These are phyloP conservation scores for Paxillus ammoniavirescens DNA, from an alignment of 768 basidiomycete genomes.

Conservation along the genomic window DNA sequence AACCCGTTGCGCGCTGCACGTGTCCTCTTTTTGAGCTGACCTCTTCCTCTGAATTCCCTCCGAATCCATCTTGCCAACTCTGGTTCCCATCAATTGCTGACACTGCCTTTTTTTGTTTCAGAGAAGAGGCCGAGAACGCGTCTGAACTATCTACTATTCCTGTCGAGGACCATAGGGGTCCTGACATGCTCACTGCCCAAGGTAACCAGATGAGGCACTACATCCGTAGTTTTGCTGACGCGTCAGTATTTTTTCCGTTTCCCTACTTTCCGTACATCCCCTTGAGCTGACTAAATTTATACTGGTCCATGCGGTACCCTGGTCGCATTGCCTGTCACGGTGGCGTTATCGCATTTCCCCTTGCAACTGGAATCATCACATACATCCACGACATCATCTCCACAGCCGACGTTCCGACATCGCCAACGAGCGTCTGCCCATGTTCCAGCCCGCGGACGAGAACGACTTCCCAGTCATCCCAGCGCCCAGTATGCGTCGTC, in stretches of 20 bases:
- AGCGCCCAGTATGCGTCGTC: conserved; percentile 60
- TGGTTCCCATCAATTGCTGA: neutral
- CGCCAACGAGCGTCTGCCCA: conserved; percentile 72
- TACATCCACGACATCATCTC: neutral
- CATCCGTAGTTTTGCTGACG: conserved; percentile 75
- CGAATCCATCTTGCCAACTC: neutral
- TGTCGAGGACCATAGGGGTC: conserved; percentile 38
- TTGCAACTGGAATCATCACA: neutral
- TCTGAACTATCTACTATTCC: conserved; percentile 54
- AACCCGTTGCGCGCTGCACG: neutral
- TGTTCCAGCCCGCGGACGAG: conserved; percentile 39
- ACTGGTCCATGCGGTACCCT: neutral
- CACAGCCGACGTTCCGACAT: conserved; percentile 68
- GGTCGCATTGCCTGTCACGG: no score
- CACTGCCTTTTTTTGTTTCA: conserved; percentile 21
- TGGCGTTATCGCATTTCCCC: neutral
- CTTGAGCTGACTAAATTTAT: neutral
- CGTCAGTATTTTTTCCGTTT: conserved; percentile 44
- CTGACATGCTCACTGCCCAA: conserved; percentile 62
- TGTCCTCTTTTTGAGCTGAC: neutral
- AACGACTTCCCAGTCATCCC: conserved; percentile 48
- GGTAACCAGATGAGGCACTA: conserved; percentile 55
- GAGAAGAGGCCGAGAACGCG: conserved; percentile 78
- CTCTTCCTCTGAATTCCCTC: neutral
- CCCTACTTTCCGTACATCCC: neutral